Percentiles rank a stretch among this genome's conserved stretches.
Conservation (phyloP, 257 asterid genomes). For the Euphrasia confusa region DNA sequence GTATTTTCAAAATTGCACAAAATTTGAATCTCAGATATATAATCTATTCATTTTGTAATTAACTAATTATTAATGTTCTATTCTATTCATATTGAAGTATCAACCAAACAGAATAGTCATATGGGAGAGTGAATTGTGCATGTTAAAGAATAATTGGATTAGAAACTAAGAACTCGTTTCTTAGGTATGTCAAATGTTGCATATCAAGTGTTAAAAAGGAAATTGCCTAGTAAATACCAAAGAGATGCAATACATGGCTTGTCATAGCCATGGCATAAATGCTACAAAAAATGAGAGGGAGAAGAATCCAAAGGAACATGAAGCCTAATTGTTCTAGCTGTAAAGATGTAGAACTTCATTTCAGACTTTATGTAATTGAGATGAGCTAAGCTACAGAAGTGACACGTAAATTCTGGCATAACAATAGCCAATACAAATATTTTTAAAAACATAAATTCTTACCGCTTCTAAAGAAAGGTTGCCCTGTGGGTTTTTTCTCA, state of each 20-base stretch:
- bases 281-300: not conserved
- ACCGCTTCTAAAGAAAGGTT: slow-evolving; percentile 78
- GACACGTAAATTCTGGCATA: not conserved
- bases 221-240: not conserved
- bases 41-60: not conserved
- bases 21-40: too few relatives aligned
- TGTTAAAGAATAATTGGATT: not conserved
- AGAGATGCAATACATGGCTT: not conserved
- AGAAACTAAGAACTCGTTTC: not conserved
- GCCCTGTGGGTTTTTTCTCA: slow-evolving; percentile 78
- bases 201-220: not conserved
- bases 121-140: not conserved
- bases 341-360: not conserved
- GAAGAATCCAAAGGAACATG: not conserved
- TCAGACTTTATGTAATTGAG: not conserved
- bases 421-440: not conserved
- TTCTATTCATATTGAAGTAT: not conserved
- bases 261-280: not conserved
- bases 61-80: not conserved
- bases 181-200: not conserved
- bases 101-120: not conserved
- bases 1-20: not conserved
- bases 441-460: slow-evolving; percentile 26
- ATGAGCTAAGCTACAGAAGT: slow-evolving; percentile 2
- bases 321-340: not conserved